Base-by-base conservation (phyloP, 495 filamentous ascomycete genomes). In the Aspergillus homomorphus region DNA sequence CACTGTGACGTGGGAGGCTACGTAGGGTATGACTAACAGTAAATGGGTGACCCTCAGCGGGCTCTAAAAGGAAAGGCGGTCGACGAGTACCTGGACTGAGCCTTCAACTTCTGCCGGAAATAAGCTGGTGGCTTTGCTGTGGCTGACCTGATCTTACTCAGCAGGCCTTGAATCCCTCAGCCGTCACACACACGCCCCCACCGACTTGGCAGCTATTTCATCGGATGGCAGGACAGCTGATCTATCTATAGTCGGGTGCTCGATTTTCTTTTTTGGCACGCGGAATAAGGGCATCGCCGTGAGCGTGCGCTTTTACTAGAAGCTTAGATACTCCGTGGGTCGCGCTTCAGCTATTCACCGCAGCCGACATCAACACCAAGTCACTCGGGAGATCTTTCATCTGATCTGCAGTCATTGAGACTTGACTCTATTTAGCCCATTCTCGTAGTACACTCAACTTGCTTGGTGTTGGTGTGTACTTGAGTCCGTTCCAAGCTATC, bases 1-100 rank as follows among this genome's bases (percentile, higher is more conserved):
- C n/a, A n/a, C 16, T 24, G 59, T 62, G 59, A 62, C 54, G 59
- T 62, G 59, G 54, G 59, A 62, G 59, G 59, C 54, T 57, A 51
- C 18, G 52, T 51, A 51, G 30, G 33, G 26, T 42, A 48, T 62
- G 54, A 62, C 54, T 62, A 62, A 55, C 24, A 26, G 14, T 28
- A 16, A n/a, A n/a, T n/a, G n/a, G n/a, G n/a, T n/a, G n/a, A n/a
- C n/a, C n/a, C n/a, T n/a, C n/a, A n/a, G n/a, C n/a, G n/a, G n/a
- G n/a, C n/a, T n/a, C n/a, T n/a, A n/a, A n/a, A n/a, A 48, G 2
- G 2, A 2, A 38, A 12, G 33, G 33, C 33, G 33, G 33, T 38
- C 2, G 33, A 38, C n/a, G n/a, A n/a, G n/a, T n/a, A n/a, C n/a
- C n/a, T n/a, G n/a, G 15, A 14, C 4, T 9, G 2, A 14, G 33